Base-by-base conservation (phyloP, 1,284 basidiomycete genomes). In the Apiotrichum montevideense region DNA sequence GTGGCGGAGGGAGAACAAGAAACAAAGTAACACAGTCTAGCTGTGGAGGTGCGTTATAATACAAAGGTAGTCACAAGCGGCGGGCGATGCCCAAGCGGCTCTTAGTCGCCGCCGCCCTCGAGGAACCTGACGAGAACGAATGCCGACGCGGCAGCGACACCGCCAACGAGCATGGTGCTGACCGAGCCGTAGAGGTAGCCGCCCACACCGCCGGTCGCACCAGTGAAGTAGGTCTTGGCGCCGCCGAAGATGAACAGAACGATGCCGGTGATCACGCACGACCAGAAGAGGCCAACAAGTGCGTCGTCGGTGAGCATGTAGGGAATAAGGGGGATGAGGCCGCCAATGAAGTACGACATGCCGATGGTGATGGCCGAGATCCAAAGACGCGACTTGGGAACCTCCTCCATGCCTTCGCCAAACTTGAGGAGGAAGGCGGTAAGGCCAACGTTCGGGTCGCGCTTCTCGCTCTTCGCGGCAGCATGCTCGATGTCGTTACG, bases 401-500 rank as follows among this genome's bases (percentile, higher is more conserved):
- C 83, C 77, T 96, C 92, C 81, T 94, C 90, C 61, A 95, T 74
- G 29, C 90, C 89, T 73, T 90, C 87, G 35, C 92, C 91, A 67
- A 96, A 96, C 76, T 91, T 94, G 66, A 96, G 82, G 66, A 96
- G 77, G 79, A 97, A 97, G 2, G 90, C 85, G 0, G 92, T 93
- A 51, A 96, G 74, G 0, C 91, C 91, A 52, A 87, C 82, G 45
- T 81, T 80, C 51, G 86, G 62, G 50, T 64, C 59, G 35, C 52
- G 53, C 33, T 52, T 58, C 48, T 61, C 59, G 62, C 92, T 71
- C 1, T 15, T 15, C 0, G 91, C 92, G 15, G 14, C 14, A 59
- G 88, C 83, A 21, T 21, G 21, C 47, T 87, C 84, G 52, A 84
- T 82, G 61, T 83, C 84, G 82, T 85, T 86, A 40, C 40, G 42